Base-by-base conservation (phyloP, 1,284 basidiomycete species). In the Mrakiaceae sp. region DNA sequence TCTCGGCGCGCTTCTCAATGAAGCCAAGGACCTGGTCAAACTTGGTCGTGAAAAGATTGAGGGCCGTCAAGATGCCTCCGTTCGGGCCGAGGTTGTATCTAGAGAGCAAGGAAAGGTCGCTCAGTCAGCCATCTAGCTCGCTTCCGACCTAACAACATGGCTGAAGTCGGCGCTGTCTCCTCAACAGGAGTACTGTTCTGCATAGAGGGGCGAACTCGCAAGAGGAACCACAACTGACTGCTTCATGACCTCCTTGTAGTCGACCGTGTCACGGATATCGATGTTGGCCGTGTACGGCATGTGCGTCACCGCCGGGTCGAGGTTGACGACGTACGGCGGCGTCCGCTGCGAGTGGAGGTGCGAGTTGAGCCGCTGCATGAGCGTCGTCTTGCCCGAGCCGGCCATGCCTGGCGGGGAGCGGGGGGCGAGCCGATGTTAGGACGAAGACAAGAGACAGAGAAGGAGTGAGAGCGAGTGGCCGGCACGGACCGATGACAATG, bases 211-310 rank as follows among this genome's bases (percentile, higher is more conserved):
- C 27, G 27, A 27, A 58, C 4, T 69, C 60, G 67, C 59, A 67
- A 66, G 52, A 63, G 66, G 48, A 39, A 67, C 27, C 27, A 27
- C 71, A 69, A 86, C 88, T 81, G 80, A 93, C 90, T 98, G 93
- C 82, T 97, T 93, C 96, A 99, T 99, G 71, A 99, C 94, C 76
- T 98, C 87, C 69, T 88, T 84, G 76, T 98, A 99, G 76, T 98
- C 90, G 60, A 99, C 86, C 9, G 96, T 98, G 75, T 99, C 96
- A 65, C 96, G 80, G 64, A 99, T 98, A 75, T 99, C 96, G 68
- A 98, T 97, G 73, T 98, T 98, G 43, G 95, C 85, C 67, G 93
- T 88, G 74, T 94, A 99, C 3, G 91, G 90, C 53, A 94, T 81
- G 66, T 87, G 86, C 8, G 86, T 82, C 0, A 98, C 95, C 0